Base-by-base conservation (phyloP, 768 basidiomycete species). In the Pleurotus cornucopiae region DNA sequence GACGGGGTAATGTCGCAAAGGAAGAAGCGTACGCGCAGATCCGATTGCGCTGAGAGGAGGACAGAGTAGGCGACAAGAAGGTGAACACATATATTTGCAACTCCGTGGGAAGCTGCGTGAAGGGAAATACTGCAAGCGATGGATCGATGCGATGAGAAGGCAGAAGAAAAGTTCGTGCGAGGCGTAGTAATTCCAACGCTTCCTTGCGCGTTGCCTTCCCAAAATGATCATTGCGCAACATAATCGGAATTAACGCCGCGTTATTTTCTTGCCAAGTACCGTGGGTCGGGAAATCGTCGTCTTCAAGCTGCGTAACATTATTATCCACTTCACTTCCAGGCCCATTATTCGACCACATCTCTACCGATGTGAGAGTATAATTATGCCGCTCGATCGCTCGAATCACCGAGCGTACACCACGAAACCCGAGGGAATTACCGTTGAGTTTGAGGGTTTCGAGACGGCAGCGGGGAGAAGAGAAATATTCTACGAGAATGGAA, bases 81-180 rank as follows among this genome's bases (percentile, higher is more conserved):
- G 82, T 78, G 34, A 88, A 73, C 38, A 84, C 78, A 63, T 83
- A 64, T 9, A 81, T 75, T 55, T 80, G 78, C 5, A 88, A 68
- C 64, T 88, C 86, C 6, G 66, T 67, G 2, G 87, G 87, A 11
- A 88, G 67, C 23, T 63, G 49, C 30, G 46, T 57, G 62, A 81
- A 77, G 5, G 71, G 66, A 58, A 73, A 73, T 25, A 62, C 21
- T 56, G 56, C 54, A 16, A 53, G 64, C 21, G 54, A 9, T 37
- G 20, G 41, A 26, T n/a, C 20, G 39, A 16, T 13, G 18, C 26
- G 9, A 40, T 20, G 26, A 46, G 39, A 49, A 20, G n/a, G 58
- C 30, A 43, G 34, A 45, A 58, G 23, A 34, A 47, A 11, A 18
- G 43, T 12, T 57, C 60, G 46, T n/a, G 37, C 70, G 58, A 76